Evolutionary conservation across 768 basidiomycete genomes (phyloP), one percentile per base, ranked within the genome.

Genomic region (Dioszegia hungarica): DNA sequence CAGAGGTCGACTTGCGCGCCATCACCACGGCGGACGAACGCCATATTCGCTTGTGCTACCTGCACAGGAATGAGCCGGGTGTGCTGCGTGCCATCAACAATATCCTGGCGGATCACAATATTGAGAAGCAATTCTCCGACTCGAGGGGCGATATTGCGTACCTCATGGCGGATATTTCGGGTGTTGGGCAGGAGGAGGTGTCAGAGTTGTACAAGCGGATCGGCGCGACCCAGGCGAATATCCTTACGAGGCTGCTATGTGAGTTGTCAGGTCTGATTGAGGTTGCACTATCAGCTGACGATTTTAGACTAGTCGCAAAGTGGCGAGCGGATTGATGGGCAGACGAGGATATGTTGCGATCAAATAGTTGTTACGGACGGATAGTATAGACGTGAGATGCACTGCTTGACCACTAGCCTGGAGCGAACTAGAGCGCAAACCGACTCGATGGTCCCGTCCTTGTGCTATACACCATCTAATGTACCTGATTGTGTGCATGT

Each of bases 41-140:
- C 61, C 82, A 87, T 70, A 84, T 97, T 63, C 88, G 95, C 61
- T 81, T 99, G 31, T 98, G 95, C 79, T 85, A 97, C 77, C 88
- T 95, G 46, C 95, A 99, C 82, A 85, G 81, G 77, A 99, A 99
- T 79, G 78, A 78, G 53, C 77, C 75, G 4, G 75, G 75, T 63
- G 95, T 97, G 45, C 86, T 99, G 72, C 86, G 85, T 69, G 84
- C 86, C 71, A 89, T 99, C 81, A 99, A 99, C 82, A 88, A 93
- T 65, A 87, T 88, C 28, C 79, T 99, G 38, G 88, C 88, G 46
- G 86, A 90, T 36, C 91, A 93, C 82, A 98, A 99, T 77, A 93
- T 99, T 74, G 92, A 94, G 79, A 98, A 98, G 80, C 95, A 98
- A 78, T 97, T 87, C 78, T 92, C 94, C n/a, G 95, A 99, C 73